These are phyloP conservation scores for Podospora sp. DNA, from an alignment of 495 filamentous ascomycete species.

Conservation along the genomic window DNA sequence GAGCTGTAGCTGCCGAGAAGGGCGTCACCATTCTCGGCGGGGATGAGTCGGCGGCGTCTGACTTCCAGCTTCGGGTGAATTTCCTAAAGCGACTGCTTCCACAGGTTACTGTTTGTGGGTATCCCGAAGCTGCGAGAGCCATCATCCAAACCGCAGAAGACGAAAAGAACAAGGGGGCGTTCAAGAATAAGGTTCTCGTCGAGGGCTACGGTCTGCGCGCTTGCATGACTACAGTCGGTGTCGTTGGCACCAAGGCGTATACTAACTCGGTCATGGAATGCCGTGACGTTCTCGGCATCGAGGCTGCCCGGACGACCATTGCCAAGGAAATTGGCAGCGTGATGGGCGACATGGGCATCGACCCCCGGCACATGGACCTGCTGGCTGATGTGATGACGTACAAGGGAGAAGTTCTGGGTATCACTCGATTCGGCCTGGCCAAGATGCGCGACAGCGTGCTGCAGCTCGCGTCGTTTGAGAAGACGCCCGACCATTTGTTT, in stretches of 20 bases:
- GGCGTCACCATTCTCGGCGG: constrained; percentile 25
- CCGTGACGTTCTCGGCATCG: constrained; percentile 91
- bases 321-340: constrained; percentile 76
- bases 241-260: constrained; percentile 68
- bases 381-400: constrained; percentile 99
- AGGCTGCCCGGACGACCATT: constrained; percentile 86
- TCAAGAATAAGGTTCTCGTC: constrained; percentile 74
- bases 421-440: constrained; percentile 91
- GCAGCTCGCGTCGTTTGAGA: constrained; percentile 96
- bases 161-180: constrained; percentile 41
- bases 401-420: constrained; percentile 96
- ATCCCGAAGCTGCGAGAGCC: constrained; percentile 80
- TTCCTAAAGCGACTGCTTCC: constrained; percentile 81
- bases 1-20: constrained; percentile 44
- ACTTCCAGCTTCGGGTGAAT: constrained; percentile 80
- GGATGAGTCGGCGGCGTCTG: constrained; percentile 57
- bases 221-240: constrained; percentile 90
- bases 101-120: constrained; percentile 78
- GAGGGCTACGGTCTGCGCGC: constrained; percentile 89
- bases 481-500: constrained; percentile 96
- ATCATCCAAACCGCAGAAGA: constrained; percentile 70
- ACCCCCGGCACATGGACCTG: constrained; percentile 97
- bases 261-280: constrained; percentile 94
- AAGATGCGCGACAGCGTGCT: constrained; percentile 97
- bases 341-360: constrained; percentile 93